Conservation (phyloP, 257 asterid species). For the Anisodus acutangulus region DNA sequence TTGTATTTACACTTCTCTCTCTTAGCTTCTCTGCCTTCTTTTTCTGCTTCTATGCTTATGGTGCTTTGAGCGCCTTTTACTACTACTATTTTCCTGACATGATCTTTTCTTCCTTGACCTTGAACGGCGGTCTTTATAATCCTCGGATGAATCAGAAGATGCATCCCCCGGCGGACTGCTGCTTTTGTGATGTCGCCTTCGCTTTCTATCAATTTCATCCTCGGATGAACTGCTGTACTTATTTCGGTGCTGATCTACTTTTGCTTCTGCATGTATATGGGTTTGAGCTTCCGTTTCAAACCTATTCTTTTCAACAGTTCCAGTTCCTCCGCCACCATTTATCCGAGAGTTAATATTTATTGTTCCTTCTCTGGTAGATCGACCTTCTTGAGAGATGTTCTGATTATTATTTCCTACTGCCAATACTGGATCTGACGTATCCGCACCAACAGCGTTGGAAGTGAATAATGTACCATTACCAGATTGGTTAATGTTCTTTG, state of each 20-base stretch:
- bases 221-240: conserved; percentile 58
- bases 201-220: conserved; percentile 60
- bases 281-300: conserved; percentile 25
- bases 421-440: conserved; percentile 33
- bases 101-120: conserved; percentile 60
- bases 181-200: conserved; percentile 48
- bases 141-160: conserved; percentile 48
- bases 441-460: conserved; percentile 33
- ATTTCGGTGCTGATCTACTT: conserved; percentile 33
- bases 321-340: conserved; percentile 38
- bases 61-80: conserved; percentile 72
- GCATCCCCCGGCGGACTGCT: conserved; percentile 47
- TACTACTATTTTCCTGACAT: conserved; percentile 59
- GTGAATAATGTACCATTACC: conserved; percentile 34
- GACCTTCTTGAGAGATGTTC: conserved; percentile 33
- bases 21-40: conserved; percentile 49
- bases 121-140: conserved; percentile 47
- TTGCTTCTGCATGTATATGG: background rate
- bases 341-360: background rate
- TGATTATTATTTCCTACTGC: conserved; percentile 28
- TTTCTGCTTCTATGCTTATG: conserved; percentile 62
- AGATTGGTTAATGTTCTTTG: conserved; percentile 31
- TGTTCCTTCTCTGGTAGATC: background rate
- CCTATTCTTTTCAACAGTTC: conserved; percentile 33
- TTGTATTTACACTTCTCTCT: conserved; percentile 51